Base-by-base conservation (phyloP, 768 basidiomycete genomes). In the Kwoniella dejecticola region DNA sequence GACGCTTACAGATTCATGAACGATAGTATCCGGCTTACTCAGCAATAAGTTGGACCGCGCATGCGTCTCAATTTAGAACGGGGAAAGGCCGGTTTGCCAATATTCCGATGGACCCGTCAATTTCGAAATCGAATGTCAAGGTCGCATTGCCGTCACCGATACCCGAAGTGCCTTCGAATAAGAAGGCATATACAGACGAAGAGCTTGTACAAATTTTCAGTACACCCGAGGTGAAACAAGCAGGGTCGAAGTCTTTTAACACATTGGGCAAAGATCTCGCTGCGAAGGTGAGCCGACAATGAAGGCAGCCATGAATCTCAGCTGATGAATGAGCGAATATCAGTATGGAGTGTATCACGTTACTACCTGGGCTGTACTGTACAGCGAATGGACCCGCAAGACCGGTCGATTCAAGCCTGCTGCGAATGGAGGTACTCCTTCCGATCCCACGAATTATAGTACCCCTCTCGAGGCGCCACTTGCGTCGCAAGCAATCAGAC, bases 341-440 rank as follows among this genome's bases (percentile, higher is more conserved):
- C 21, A 60, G 59, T 50, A 60, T 27, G 50, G 41, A 8, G 24
- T 12, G 11, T 38, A 30, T 36, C 42, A 48, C 11, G 19, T 31
- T 1, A 33, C n/a, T 5, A 60, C 59, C 12, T 60, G 59, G 59
- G 36, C 19, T 30, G 24, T 58, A 26, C 7, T 49, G n/a, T 58
- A 58, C 24, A 30, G 27, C 30, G 57, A 58, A 49, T 58, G 47
- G 45, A 19, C n/a, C 8, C 44, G 33, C 10, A 49, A 41, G 26
- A 38, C 19, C 30, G 57, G 57, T 17, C 30, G 21, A 38, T 58
- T 58, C 54, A 29, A 17, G 5, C 13, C 24, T 4, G 15, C 53
- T 44, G 40, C 27, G 13, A 50, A 31, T 27, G 46, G n/a, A 10
- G 7, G 19, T 21, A 21, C 42, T n/a, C n/a, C n/a, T n/a, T n/a